Evolutionary conservation across 1,284 basidiomycete species (phyloP).

Genomic region (Trametes polyzona): DNA sequence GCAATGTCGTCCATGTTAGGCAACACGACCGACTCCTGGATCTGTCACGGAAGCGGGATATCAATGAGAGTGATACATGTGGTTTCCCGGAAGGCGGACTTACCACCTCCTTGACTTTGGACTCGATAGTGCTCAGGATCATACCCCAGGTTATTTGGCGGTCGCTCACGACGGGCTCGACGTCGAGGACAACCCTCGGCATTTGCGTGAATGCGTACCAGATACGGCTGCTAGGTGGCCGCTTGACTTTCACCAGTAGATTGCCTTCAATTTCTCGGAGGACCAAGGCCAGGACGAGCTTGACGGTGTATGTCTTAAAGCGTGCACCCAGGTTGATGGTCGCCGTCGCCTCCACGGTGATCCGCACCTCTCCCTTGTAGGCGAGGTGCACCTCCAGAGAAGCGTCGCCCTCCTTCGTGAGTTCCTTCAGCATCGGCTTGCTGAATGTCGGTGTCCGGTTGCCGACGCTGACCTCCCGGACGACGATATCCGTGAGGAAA

Average conservation of each 20-base stretch:
- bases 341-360: conserved; percentile 89
- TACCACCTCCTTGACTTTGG: conserved; percentile 87
- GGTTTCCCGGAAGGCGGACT: conserved; percentile 46
- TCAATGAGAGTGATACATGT: not conserved
- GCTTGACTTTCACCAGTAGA: conserved; percentile 87
- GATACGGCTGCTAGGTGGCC: conserved; percentile 93
- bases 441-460: conserved; percentile 81
- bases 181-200: conserved; percentile 87
- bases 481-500: conserved; percentile 85
- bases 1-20: conserved; percentile 98
- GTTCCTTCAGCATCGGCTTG: conserved; percentile 97
- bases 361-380: conserved; percentile 85
- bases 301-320: conserved; percentile 90
- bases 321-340: conserved; percentile 81
- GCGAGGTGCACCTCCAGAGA: conserved; percentile 85
- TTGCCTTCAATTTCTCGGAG: conserved; percentile 91
- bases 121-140: conserved; percentile 90
- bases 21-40: conserved; percentile 90
- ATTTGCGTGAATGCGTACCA: conserved; percentile 98
- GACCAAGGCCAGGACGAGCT: conserved; percentile 86
- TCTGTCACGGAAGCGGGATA: conserved; percentile 51
- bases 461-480: conserved; percentile 91
- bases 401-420: conserved; percentile 91
- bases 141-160: conserved; percentile 92
- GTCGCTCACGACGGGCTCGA: conserved; percentile 93